A percentile compares a stretch with the other conserved stretches of the same genome.
Evolutionary conservation across 768 basidiomycete species (phyloP).

Genomic region (Kwoniella mangroviensis): DNA sequence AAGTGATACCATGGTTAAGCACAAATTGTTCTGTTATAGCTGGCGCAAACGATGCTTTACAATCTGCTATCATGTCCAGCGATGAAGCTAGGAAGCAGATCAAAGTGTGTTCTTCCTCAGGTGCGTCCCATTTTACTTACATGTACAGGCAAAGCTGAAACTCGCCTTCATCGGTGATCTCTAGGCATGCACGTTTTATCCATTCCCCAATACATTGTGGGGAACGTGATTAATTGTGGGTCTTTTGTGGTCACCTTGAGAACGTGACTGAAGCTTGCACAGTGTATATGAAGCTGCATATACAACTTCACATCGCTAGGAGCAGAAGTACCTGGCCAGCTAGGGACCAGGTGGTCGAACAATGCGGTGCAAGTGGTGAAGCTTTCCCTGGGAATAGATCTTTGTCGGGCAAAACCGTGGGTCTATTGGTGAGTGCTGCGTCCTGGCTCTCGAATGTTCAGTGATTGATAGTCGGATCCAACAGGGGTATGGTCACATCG

Average conservation of each 20-base stretch:
- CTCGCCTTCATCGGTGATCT: too few species aligned
- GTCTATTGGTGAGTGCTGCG: slow-evolving; percentile 45
- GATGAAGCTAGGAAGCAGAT: slow-evolving; percentile 33
- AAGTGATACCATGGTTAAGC: too few species aligned
- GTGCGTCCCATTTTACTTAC: slow-evolving; percentile 12
- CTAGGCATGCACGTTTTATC: slow-evolving; percentile 37
- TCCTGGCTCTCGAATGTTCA: background rate
- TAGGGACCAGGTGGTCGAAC: slow-evolving; percentile 23
- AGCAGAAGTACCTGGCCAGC: slow-evolving; percentile 25
- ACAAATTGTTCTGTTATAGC: slow-evolving; percentile 13
- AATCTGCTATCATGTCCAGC: slow-evolving; percentile 18
- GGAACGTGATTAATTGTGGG: slow-evolving; percentile 36
- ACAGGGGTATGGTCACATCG: slow-evolving; percentile 52
- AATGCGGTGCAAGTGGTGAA: slow-evolving; percentile 12
- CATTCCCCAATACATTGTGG: slow-evolving; percentile 38
- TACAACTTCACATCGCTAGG: slow-evolving; percentile 26
- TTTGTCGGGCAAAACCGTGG: slow-evolving; percentile 48
- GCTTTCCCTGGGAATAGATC: slow-evolving; percentile 24
- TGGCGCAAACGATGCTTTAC: slow-evolving; percentile 35
- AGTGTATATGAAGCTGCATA: slow-evolving; percentile 38
- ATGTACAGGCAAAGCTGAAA: background rate
- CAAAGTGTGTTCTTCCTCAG: slow-evolving; percentile 38
- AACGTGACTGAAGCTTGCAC: background rate
- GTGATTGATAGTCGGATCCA: background rate
- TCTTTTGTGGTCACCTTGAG: background rate